A percentile compares a stretch with the other conserved stretches of the same genome.
Conservation (phyloP, 106 monocot species). For the Posidonia australis region DNA sequence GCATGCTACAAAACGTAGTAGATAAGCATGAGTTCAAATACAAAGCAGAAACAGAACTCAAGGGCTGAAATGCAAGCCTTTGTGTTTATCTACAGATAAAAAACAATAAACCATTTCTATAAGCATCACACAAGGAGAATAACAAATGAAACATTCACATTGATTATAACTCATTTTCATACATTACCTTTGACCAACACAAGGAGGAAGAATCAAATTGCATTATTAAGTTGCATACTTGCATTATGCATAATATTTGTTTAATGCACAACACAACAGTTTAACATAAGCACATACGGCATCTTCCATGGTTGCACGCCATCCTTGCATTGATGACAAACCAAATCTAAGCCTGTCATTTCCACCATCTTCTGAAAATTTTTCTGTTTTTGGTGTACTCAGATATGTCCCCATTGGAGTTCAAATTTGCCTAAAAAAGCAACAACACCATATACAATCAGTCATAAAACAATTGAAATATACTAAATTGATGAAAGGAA, state of each 20-base stretch:
- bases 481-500: too few relatives aligned
- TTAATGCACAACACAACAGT: neutral
- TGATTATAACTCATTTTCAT: too few relatives aligned
- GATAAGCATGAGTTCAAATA: neutral
- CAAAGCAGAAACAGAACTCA: neutral
- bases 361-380: slow-evolving; percentile 64
- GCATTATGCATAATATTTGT: too few relatives aligned
- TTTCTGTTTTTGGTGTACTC: slow-evolving; percentile 68
- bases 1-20: slow-evolving; percentile 22
- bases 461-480: too few relatives aligned
- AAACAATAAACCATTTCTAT: neutral
- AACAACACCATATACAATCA: too few relatives aligned
- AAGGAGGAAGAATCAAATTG: too few relatives aligned
- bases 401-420: slow-evolving; percentile 54
- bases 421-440: too few relatives aligned
- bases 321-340: slow-evolving; percentile 72
- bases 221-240: too few relatives aligned
- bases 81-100: neutral
- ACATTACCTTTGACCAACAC: too few relatives aligned
- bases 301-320: slow-evolving; percentile 76
- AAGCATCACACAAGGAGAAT: too few relatives aligned
- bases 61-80: neutral
- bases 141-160: too few relatives aligned
- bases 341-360: slow-evolving; percentile 46
- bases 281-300: slow-evolving; percentile 35